A percentile compares a stretch with the other conserved stretches of the same genome.
Evolutionary conservation across 352 stramenopile genomes (phyloP).

Genomic region (Phytophthora idaei): DNA sequence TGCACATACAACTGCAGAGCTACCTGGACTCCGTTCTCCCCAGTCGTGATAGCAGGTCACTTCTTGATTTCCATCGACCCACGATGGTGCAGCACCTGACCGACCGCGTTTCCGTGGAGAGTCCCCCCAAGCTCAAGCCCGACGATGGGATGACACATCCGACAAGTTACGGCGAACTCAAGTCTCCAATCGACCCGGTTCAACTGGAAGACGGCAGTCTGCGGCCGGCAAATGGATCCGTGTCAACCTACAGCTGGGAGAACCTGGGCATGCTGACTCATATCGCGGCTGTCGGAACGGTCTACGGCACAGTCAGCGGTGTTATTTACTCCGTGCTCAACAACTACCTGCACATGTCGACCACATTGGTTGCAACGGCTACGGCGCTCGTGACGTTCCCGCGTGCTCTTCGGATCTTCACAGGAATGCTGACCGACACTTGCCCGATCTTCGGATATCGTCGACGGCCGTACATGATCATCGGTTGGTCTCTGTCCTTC

Average conservation of each 20-base stretch:
- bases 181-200: conserved; percentile 17
- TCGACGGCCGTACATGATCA: conserved; percentile 83
- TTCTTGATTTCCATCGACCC: neutral
- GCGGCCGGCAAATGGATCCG: conserved; percentile 19
- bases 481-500: conserved; percentile 57
- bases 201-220: conserved; percentile 24
- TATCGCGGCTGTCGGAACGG: conserved; percentile 43
- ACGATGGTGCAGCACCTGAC: conserved; percentile 20
- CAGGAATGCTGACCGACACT: conserved; percentile 73
- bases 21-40: neutral
- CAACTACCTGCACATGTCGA: conserved; percentile 65
- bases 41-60: neutral
- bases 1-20: conserved; percentile 18
- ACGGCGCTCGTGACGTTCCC: conserved; percentile 49
- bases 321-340: conserved; percentile 62
- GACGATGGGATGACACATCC: conserved; percentile 13
- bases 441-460: conserved; percentile 79
- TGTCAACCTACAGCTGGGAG: conserved; percentile 33
- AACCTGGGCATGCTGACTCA: conserved; percentile 54
- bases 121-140: conserved; percentile 13
- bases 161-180: conserved; percentile 30
- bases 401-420: conserved; percentile 54
- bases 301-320: conserved; percentile 42
- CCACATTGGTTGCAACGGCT: conserved; percentile 45
- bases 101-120: conserved; percentile 31